phyloP scores from a whole-genome alignment of 23 red algal species.

The Agarophyton chilense region DNA sequence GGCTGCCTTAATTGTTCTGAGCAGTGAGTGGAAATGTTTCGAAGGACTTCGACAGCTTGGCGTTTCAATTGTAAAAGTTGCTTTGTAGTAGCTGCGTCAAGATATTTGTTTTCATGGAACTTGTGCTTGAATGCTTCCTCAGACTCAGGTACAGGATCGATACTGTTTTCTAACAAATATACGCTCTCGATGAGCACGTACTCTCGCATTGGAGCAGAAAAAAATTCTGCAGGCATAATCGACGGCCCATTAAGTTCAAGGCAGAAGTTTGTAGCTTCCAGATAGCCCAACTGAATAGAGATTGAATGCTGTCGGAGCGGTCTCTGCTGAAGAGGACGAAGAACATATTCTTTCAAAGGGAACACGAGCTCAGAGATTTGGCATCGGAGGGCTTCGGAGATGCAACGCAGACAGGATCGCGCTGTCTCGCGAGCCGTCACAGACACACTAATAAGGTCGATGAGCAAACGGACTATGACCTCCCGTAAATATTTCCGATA shows the following conservation, averaged over 20 bases:
- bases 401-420: slow-evolving; percentile 18
- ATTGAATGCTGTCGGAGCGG: slow-evolving; percentile 79
- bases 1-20: slow-evolving; percentile 41
- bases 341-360: slow-evolving; percentile 53
- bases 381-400: slow-evolving; percentile 28
- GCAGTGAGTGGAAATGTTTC: slow-evolving; percentile 37
- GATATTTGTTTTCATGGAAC: slow-evolving; percentile 82
- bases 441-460: background rate
- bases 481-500: slow-evolving; percentile 28
- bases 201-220: slow-evolving; percentile 24
- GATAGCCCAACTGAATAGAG: slow-evolving; percentile 77
- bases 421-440: slow-evolving; percentile 56
- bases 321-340: slow-evolving; percentile 65
- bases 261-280: slow-evolving; percentile 74
- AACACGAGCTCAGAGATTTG: slow-evolving; percentile 43
- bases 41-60: slow-evolving; percentile 51
- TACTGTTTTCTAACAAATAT: slow-evolving; percentile 78
- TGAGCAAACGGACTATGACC: background rate
- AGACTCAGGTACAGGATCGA: slow-evolving; percentile 77
- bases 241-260: slow-evolving; percentile 41
- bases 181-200: slow-evolving; percentile 58
- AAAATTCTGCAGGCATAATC: slow-evolving; percentile 55
- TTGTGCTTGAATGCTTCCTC: slow-evolving; percentile 81
- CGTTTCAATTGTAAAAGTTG: slow-evolving; percentile 62
- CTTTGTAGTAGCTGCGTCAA: slow-evolving; percentile 27